A percentile compares a stretch with the other conserved stretches of the same genome.
phyloP scores from a whole-genome alignment of 495 filamentous ascomycete genomes.

The Penicillium ucsense region DNA sequence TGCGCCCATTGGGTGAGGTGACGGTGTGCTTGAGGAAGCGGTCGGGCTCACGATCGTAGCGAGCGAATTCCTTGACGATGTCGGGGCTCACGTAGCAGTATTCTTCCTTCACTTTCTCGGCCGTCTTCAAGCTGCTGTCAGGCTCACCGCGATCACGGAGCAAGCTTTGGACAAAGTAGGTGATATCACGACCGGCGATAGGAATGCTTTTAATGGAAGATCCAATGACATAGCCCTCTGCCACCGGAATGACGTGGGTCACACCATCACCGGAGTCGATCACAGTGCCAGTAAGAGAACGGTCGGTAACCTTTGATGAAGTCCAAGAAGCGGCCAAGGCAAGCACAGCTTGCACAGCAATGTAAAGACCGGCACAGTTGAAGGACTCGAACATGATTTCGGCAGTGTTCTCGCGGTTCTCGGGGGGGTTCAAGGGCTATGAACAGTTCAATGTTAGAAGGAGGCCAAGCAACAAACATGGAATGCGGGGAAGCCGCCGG shows the following conservation, averaged over 20 bases:
- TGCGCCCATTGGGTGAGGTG: conserved; percentile 74
- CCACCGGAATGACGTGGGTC: conserved; percentile 96
- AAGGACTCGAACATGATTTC: conserved; percentile 99
- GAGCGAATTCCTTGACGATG: conserved; percentile 93
- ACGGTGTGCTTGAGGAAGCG: conserved; percentile 85
- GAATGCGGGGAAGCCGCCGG: neutral
- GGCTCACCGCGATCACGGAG: conserved; percentile 94
- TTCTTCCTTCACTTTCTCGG: conserved; percentile 94
- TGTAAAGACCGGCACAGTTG: conserved; percentile 98
- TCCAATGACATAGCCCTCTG: conserved; percentile 97
- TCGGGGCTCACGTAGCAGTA: conserved; percentile 97
- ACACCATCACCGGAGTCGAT: conserved; percentile 97
- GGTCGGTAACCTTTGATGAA: conserved; percentile 90
- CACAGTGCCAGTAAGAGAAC: conserved; percentile 94
- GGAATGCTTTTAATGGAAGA: conserved; percentile 98
- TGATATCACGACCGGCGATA: conserved; percentile 94
- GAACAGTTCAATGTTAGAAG: conserved; percentile 10
- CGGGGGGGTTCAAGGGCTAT: conserved; percentile 91
- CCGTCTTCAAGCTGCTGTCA: conserved; percentile 93
- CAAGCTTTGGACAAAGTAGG: conserved; percentile 93
- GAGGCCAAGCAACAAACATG: neutral
- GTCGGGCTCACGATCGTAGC: conserved; percentile 85
- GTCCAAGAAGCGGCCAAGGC: conserved; percentile 97
- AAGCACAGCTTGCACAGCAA: conserved; percentile 94
- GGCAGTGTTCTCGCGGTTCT: conserved; percentile 97